Base-by-base conservation (phyloP, 2,329 filamentous ascomycete species). In the Ophiosphaerella narmari region DNA sequence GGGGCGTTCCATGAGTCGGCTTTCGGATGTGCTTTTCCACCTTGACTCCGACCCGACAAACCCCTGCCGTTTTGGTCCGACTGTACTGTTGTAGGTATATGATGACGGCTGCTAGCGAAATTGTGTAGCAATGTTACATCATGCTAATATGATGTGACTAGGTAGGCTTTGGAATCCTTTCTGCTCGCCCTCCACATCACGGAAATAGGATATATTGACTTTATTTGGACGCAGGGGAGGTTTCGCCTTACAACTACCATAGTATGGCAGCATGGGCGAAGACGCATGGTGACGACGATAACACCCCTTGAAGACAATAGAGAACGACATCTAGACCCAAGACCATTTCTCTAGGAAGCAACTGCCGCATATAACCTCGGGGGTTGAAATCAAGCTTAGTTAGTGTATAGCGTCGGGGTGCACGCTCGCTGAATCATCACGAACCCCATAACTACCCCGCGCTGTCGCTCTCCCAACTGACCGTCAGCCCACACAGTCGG, bases 391-490 rank as follows among this genome's bases (percentile, higher is more conserved):
- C 26, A 11, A 29, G 26, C 11, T 18, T 31, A 39, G 32, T 23
- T 3, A 18, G 18, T 16, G 32, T 43, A 52, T 53, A 41, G 51
- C 26, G 26, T 11, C 7, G 26, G 6, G 6, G 26, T 11, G 11
- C 26, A 29, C 7, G 26, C 57, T 61, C 39, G 46, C 52, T 60
- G 38, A 56, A 50, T 54, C 54, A 52, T 46, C 41, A 36, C 39
- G 39, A 40, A 21, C 36, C 46, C 39, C 38, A 46, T 53, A n/a
- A n/a, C n/a, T n/a, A 53, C 60, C 62, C 60, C 62, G 53, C 61
- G 57, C 26, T 29, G 26, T 35, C 41, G 45, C 41, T 43, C 52
- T 46, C 48, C 48, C 35, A 38, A 36, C 53, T 46, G 52, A 36
- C 54, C 54, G 52, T 48, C 41, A 35, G 43, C 34, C 48, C 54